Base-by-base conservation (phyloP, 768 basidiomycete genomes). In the Termitomyces sp. region DNA sequence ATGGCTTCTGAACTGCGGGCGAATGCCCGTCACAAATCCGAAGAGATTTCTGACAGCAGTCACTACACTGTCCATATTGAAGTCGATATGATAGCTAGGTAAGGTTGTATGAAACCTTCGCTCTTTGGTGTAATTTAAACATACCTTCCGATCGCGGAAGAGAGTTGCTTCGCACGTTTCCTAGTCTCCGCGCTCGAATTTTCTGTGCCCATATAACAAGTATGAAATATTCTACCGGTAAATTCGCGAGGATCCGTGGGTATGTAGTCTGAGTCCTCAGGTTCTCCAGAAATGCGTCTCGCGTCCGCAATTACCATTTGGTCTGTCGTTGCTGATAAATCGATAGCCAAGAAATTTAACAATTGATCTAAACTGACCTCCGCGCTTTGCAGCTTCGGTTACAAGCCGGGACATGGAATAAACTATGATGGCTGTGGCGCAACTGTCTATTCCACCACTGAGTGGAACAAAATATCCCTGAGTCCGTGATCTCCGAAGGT, bases 181-280 rank as follows among this genome's bases (percentile, higher is more conserved):
- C 93, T 77, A 7, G 97, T 98, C 65, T 97, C 97, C 0, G 70
- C 70, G 59, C 88, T 92, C 7, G 96, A 98, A 69, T 98, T 95
- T 70, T 94, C 92, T 0, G 97, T 99, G 5, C 96, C 96, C 97
- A 99, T 98, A 72, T 96, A 99, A 72, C 94, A 97, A 0, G 95
- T 96, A 70, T 98, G 95, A 77, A 99, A 96, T 54, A 98, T 87
- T 26, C 93, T 80, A 54, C 77, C 79, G 28, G 85, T 84, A 64
- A 98, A 94, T 68, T 98, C 97, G 47, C 79, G 83, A 0, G 95
- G 85, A 69, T 99, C 94, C 0, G 83, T 79, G 1, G 97, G 96
- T 28, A 93, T 65, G 68, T 98, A 98, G 1, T 73, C 73, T 2
- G 95, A 96, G 58, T 82, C 85, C 54, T 86, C 86, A 0, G 87